Evolutionary conservation across 768 basidiomycete species (phyloP).

Genomic region (Naganishia vaughanmartiniae): DNA sequence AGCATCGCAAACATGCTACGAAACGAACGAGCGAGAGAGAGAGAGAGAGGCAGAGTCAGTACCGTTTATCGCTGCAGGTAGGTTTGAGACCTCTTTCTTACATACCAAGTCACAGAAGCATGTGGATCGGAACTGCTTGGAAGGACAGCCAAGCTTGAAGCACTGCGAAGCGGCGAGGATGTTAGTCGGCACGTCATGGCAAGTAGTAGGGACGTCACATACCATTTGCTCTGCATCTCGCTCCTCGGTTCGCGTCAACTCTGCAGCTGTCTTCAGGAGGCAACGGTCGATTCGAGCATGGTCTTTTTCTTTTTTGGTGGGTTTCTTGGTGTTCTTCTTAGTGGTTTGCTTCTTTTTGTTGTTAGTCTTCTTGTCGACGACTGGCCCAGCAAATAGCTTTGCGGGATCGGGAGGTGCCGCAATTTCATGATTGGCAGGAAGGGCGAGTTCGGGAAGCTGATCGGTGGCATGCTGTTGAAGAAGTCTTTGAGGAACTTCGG

Average conservation of each 20-base stretch:
- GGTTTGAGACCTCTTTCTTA: neutral
- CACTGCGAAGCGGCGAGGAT: neutral
- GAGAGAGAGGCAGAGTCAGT: neutral
- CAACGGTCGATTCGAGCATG: neutral
- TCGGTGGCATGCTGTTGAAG: neutral
- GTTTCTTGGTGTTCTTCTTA: no score
- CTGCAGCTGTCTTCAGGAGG: neutral
- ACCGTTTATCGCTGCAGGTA: neutral
- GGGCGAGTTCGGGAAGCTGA: neutral
- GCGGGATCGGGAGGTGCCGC: neutral
- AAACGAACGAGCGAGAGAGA: neutral
- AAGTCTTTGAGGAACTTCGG: neutral
- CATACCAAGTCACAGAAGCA: neutral
- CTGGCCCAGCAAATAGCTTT: no score
- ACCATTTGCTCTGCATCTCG: neutral
- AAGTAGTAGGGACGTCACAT: neutral
- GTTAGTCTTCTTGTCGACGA: no score
- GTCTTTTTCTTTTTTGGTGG: neutral
- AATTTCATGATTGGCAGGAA: no score
- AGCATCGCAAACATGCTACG: neutral
- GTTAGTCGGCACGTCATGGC: neutral
- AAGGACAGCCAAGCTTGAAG: neutral
- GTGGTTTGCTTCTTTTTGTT: no score
- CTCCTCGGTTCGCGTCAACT: neutral
- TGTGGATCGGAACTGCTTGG: neutral